Percentiles rank a stretch among this genome's conserved stretches.
Conservation (phyloP, 768 basidiomycete genomes). For the Saitozyma podzolica region DNA sequence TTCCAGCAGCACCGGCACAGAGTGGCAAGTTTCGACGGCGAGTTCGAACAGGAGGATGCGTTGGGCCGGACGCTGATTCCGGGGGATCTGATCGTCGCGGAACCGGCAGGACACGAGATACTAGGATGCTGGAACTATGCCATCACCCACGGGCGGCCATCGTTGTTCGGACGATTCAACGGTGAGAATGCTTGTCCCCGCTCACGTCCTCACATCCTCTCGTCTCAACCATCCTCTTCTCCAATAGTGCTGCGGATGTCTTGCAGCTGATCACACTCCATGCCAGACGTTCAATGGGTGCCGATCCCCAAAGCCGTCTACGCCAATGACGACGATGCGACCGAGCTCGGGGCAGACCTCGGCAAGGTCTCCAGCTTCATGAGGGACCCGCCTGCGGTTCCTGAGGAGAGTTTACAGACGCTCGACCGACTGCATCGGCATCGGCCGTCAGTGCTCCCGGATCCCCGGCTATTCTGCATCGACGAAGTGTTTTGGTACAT, state of each 20-base stretch:
- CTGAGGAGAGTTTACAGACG: not conserved
- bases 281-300: too few relatives aligned
- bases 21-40: not conserved
- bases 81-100: not conserved
- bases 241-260: too few relatives aligned
- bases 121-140: slow-evolving; percentile 2
- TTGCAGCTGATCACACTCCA: too few relatives aligned
- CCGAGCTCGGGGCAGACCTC: not conserved
- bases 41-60: slow-evolving; percentile 1
- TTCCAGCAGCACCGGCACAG: not conserved
- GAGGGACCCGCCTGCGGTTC: not conserved
- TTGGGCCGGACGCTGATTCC: not conserved
- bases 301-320: too few relatives aligned
- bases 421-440: not conserved
- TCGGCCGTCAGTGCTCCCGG: not conserved
- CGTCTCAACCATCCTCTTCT: not conserved
- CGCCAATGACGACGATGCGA: too few relatives aligned
- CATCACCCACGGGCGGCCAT: not conserved
- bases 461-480: slow-evolving; percentile 5
- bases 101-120: not conserved
- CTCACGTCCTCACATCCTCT: not conserved
- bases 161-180: not conserved
- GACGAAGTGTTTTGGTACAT: slow-evolving; percentile 4
- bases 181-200: too few relatives aligned
- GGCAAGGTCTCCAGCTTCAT: not conserved